Percentiles rank a stretch among this genome's conserved stretches.
phyloP scores from a whole-genome alignment of 177 flowering plant species.

The Vitis hybrid region DNA sequence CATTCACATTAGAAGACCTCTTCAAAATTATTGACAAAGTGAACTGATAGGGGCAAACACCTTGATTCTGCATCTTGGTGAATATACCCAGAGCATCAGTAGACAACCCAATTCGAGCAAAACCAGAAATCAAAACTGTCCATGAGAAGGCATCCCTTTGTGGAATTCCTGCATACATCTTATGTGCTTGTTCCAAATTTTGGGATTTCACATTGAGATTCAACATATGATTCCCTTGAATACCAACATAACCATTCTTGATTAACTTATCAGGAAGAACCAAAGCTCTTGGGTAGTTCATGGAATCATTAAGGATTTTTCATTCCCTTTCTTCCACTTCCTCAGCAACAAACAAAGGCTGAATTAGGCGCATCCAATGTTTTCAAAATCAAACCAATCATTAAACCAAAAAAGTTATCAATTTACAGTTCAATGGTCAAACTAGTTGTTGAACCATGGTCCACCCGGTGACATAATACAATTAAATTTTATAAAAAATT shows the following conservation, averaged over 20 bases:
- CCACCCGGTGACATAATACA: too few species aligned
- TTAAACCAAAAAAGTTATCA: too few species aligned
- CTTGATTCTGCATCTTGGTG: slow-evolving; percentile 44
- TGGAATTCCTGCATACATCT: slow-evolving; percentile 65
- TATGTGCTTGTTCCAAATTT: slow-evolving; percentile 33
- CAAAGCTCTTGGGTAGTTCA: not conserved
- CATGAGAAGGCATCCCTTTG: slow-evolving; percentile 56
- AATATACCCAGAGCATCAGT: slow-evolving; percentile 37
- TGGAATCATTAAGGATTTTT: not conserved
- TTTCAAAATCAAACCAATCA: too few species aligned
- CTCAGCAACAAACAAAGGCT: too few species aligned
- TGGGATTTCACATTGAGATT: slow-evolving; percentile 29
- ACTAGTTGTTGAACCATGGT: too few species aligned
- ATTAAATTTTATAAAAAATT: too few species aligned
- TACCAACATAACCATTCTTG: slow-evolving; percentile 32
- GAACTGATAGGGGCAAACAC: slow-evolving; percentile 54
- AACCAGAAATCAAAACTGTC: slow-evolving; percentile 62
- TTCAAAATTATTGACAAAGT: slow-evolving; percentile 62
- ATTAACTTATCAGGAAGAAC: slow-evolving; percentile 41
- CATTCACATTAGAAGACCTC: slow-evolving; percentile 30
- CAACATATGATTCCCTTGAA: slow-evolving; percentile 35
- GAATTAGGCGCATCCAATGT: too few species aligned
- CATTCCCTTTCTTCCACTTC: too few species aligned
- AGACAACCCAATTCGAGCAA: slow-evolving; percentile 28
- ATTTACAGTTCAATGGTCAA: too few species aligned